Base-by-base conservation (phyloP, 2,329 filamentous ascomycete species). In the Fusarium hostae region DNA sequence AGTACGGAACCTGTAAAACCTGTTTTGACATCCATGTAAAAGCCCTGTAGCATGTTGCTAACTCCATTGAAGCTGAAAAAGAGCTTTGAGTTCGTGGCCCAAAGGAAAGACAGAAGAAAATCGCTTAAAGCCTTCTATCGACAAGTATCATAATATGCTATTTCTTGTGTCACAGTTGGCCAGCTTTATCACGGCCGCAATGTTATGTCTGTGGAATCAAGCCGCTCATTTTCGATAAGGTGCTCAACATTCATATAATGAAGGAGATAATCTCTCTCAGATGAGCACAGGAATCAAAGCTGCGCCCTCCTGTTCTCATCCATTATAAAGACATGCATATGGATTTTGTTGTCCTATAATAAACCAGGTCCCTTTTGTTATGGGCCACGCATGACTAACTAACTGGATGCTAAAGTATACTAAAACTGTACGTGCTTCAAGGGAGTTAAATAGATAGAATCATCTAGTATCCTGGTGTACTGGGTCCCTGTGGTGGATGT, bases 401-500 rank as follows among this genome's bases (percentile, higher is more conserved):
- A 28, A 20, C 26, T 34, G 20, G 16, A 39, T n/a, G 44, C 35
- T 34, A 30, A 52, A 9, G 26, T 9, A 48, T 18, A 40, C 28
- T 13, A 11, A 32, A 30, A 26, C 7, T 26, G 5, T 26, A 26
- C 26, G 26, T 26, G 26, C 15, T 28, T 24, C 24, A 28, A 34
- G 28, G 22, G 30, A 24, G 44, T 30, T 24, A 44, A 43, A 52
- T 45, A 20, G 18, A 32, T 18, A 22, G 34, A 43, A 56, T 13
- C 24, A 18, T 12, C 16, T 59, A 55, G 20, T 48, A 44, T 32
- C 66, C 56, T 30, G 55, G 44, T 59, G 58, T 37, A 15, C 48
- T 43, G 28, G 62, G 59, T 6, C 66, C 71, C 18, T 68, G 66
- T n/a, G 55, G 63, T 16, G 68, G 58, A 37, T 43, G 47, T 26